Conservation (phyloP, 306 rosid species). For the Quercus bicolor region DNA sequence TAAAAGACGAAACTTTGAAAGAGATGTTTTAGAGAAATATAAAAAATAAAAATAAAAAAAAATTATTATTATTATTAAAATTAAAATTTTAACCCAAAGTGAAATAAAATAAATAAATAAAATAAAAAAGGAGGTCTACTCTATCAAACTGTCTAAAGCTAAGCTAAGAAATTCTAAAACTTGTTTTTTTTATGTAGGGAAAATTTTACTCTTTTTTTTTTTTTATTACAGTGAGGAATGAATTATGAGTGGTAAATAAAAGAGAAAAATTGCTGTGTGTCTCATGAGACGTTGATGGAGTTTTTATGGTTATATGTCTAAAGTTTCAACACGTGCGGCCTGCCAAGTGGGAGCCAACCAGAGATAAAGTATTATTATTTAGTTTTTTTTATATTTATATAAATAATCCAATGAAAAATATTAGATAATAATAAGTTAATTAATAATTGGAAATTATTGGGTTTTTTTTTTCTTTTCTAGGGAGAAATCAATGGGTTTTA, state of each 20-base stretch:
- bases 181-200: neutral
- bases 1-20: constrained; percentile 44
- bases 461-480: too few species aligned
- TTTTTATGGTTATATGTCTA: neutral
- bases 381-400: too few species aligned
- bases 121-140: constrained; percentile 9
- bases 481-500: too few species aligned
- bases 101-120: neutral
- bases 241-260: too few species aligned
- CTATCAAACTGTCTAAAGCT: neutral
- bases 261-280: too few species aligned
- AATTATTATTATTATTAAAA: too few species aligned
- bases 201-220: neutral
- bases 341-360: neutral
- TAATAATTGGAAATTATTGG: too few species aligned
- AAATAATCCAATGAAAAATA: too few species aligned
- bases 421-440: too few species aligned
- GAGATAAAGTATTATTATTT: too few species aligned
- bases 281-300: neutral
- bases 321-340: too few species aligned
- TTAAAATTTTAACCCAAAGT: neutral
- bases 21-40: constrained; percentile 33
- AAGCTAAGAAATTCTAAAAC: too few species aligned
- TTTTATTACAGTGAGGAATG: neutral
- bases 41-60: neutral